These are phyloP conservation scores for Candida xyloterini DNA, from an alignment of 805 yeast species.

Conservation along the genomic window DNA sequence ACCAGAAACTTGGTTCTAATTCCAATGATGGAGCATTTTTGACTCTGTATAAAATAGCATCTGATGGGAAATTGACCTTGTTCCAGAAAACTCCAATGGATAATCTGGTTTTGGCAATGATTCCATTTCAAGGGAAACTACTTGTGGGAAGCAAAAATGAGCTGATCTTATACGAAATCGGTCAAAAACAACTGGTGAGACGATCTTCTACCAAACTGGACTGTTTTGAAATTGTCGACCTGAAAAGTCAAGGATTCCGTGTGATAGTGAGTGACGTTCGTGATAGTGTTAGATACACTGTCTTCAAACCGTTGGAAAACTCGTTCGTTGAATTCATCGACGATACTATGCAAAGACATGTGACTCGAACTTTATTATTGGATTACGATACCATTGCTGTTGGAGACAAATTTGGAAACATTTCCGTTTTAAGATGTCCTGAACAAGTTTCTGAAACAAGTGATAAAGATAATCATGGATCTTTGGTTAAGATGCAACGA, in stretches of 20 bases:
- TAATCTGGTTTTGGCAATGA: constrained; percentile 45
- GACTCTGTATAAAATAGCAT: constrained; percentile 36
- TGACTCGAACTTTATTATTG: constrained; percentile 55
- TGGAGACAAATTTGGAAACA: constrained; percentile 85
- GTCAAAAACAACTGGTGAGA: constrained; percentile 72
- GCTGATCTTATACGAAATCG: constrained; percentile 66
- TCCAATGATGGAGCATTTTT: constrained; percentile 29
- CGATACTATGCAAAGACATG: constrained; percentile 66
- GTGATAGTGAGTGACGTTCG: constrained; percentile 70
- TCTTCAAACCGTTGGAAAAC: constrained; percentile 46
- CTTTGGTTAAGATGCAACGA: constrained; percentile 37
- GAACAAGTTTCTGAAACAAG: constrained; percentile 44
- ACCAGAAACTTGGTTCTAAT: constrained; percentile 32
- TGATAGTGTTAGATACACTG: constrained; percentile 58
- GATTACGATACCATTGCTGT: constrained; percentile 77
- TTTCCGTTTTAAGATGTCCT: constrained; percentile 65
- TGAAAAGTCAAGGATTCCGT: constrained; percentile 55
- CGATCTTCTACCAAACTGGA: constrained; percentile 52
- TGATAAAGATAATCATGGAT: constrained; percentile 49
- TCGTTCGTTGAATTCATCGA: constrained; percentile 63
- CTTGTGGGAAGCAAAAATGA: constrained; percentile 54
- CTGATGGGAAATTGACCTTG: constrained; percentile 40
- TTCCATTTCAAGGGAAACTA: constrained; percentile 55
- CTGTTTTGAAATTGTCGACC: constrained; percentile 48
- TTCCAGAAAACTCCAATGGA: constrained; percentile 62